Percentiles rank a stretch among this genome's conserved stretches.
phyloP scores from a whole-genome alignment of 1,284 basidiomycete species.

The Cryptococcus sp. region DNA sequence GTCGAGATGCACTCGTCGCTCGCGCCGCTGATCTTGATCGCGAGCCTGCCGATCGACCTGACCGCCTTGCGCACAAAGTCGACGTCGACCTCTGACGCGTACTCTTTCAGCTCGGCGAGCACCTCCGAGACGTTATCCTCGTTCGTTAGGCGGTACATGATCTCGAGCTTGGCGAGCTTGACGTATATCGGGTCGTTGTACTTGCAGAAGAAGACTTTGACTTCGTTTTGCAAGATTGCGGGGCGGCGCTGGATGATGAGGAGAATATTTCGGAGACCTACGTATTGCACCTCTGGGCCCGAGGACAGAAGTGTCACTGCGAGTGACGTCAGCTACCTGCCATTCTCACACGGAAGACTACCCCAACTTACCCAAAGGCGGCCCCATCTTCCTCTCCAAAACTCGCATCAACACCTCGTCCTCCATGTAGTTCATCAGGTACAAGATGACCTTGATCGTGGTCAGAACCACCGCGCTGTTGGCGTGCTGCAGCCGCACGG shows the following conservation, averaged over 20 bases:
- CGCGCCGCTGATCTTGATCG: conserved; percentile 88
- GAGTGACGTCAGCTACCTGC: neutral
- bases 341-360: neutral
- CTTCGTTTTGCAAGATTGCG: conserved; percentile 86
- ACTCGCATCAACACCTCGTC: conserved; percentile 77
- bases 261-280: conserved; percentile 93
- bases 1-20: conserved; percentile 95
- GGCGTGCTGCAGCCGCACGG: conserved; percentile 88
- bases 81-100: conserved; percentile 95
- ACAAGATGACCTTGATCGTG: conserved; percentile 90
- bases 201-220: conserved; percentile 99
- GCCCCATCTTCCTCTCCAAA: conserved; percentile 95
- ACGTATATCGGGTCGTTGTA: conserved; percentile 99
- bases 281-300: conserved; percentile 81
- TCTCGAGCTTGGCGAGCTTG: conserved; percentile 96
- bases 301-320: conserved; percentile 59
- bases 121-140: conserved; percentile 93
- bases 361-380: conserved; percentile 70
- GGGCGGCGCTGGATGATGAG: conserved; percentile 89
- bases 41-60: conserved; percentile 91
- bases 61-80: conserved; percentile 95
- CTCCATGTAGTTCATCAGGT: conserved; percentile 99
- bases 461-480: conserved; percentile 93
- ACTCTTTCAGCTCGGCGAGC: conserved; percentile 94
- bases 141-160: conserved; percentile 91